A percentile compares a stretch with the other conserved stretches of the same genome.
Evolutionary conservation across 1,139 yeast species (phyloP).

Genomic region (Zygotorulaspora mrakii): DNA sequence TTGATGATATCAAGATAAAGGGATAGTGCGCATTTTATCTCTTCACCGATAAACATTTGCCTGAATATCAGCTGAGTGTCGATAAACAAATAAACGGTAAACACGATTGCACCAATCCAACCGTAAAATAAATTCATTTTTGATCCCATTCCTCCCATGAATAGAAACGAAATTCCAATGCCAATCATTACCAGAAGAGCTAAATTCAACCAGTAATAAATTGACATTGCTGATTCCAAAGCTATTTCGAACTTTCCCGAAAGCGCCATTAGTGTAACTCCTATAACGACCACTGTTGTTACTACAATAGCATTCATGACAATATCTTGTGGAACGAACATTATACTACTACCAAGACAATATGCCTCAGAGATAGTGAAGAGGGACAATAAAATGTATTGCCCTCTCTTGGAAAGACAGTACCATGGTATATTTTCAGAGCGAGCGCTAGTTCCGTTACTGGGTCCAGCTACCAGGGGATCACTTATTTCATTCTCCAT

Average conservation of each 20-base stretch:
- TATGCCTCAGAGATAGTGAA: conserved; percentile 78
- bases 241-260: conserved; percentile 81
- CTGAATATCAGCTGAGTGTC: conserved; percentile 83
- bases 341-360: conserved; percentile 63
- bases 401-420: conserved; percentile 37
- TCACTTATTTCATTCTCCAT: conserved; percentile 9
- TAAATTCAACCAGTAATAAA: conserved; percentile 45
- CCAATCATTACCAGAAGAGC: conserved; percentile 69
- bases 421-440: conserved; percentile 33
- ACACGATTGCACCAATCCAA: conserved; percentile 68
- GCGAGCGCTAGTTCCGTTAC: conserved; percentile 1
- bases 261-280: conserved; percentile 72
- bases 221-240: conserved; percentile 60
- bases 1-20: conserved; percentile 80
- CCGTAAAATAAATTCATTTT: conserved; percentile 62
- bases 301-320: conserved; percentile 70
- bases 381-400: conserved; percentile 53
- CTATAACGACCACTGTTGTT: conserved; percentile 66
- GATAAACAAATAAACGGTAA: conserved; percentile 67
- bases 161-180: conserved; percentile 64
- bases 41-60: conserved; percentile 81
- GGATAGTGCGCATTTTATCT: conserved; percentile 70
- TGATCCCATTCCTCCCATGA: conserved; percentile 62
- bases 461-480: neutral
- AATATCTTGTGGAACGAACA: conserved; percentile 59